A percentile compares a stretch with the other conserved stretches of the same genome.
These are phyloP conservation scores for Colletotrichum sp. DNA, from an alignment of 2,329 filamentous ascomycete species.

Conservation along the genomic window DNA sequence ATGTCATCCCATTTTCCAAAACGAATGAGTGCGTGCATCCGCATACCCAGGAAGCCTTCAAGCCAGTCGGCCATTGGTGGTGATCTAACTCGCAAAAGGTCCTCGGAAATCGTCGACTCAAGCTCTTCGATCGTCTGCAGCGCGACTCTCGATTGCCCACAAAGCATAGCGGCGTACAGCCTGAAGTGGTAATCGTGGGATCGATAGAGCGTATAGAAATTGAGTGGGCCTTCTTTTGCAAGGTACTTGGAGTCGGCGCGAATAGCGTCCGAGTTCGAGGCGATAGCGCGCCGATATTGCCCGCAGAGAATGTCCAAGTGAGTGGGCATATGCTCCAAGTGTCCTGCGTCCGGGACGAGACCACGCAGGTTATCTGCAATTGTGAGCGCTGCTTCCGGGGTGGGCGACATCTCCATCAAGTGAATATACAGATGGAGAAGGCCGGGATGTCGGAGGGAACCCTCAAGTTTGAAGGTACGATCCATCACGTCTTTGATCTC, in stretches of 20 bases:
- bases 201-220: conserved; percentile 81
- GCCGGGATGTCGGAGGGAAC: conserved; percentile 66
- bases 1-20: conserved; percentile 78
- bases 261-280: conserved; percentile 71
- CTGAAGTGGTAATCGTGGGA: conserved; percentile 78
- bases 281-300: conserved; percentile 71
- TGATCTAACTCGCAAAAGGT: conserved; percentile 65
- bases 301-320: conserved; percentile 78
- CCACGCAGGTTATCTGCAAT: conserved; percentile 67
- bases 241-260: conserved; percentile 72
- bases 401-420: conserved; percentile 77
- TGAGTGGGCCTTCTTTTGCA: conserved; percentile 60
- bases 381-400: conserved; percentile 66
- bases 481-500: conserved; percentile 38
- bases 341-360: conserved; percentile 72
- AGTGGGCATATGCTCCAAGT: conserved; percentile 78
- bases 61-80: conserved; percentile 83
- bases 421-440: conserved; percentile 79
- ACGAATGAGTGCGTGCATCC: conserved; percentile 72
- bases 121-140: conserved; percentile 64
- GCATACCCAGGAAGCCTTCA: conserved; percentile 72
- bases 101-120: conserved; percentile 67
- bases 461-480: conserved; percentile 53
- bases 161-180: conserved; percentile 81
- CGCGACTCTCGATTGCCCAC: conserved; percentile 67